Percentiles rank a stretch among this genome's conserved stretches.
Evolutionary conservation across 352 stramenopile genomes (phyloP).

Genomic region (Phytophthora nicotianae): DNA sequence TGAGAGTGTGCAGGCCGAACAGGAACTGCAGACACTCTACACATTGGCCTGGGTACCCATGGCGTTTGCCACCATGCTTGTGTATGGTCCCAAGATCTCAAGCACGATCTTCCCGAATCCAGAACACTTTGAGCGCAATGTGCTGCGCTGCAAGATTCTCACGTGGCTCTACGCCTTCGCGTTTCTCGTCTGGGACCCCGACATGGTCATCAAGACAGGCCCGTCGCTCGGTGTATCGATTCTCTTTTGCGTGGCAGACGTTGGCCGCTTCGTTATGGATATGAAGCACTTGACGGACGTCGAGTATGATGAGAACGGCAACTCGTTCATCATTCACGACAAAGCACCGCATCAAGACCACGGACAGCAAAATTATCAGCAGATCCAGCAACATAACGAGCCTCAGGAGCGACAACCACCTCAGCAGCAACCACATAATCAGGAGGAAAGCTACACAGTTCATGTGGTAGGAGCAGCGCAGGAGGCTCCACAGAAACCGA

Average conservation of each 20-base stretch:
- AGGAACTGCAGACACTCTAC: slow-evolving; percentile 78
- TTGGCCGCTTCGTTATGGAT: slow-evolving; percentile 79
- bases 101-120: slow-evolving; percentile 48
- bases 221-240: slow-evolving; percentile 69
- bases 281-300: slow-evolving; percentile 70
- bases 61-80: slow-evolving; percentile 45
- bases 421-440: slow-evolving; percentile 11
- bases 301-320: slow-evolving; percentile 61
- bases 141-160: slow-evolving; percentile 72
- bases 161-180: slow-evolving; percentile 65
- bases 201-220: slow-evolving; percentile 76
- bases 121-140: slow-evolving; percentile 69
- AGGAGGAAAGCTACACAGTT: slow-evolving; percentile 34
- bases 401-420: slow-evolving; percentile 3
- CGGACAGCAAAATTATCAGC: slow-evolving; percentile 5
- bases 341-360: slow-evolving; percentile 14
- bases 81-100: slow-evolving; percentile 59
- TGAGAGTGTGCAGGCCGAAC: slow-evolving; percentile 47
- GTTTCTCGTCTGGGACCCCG: slow-evolving; percentile 71
- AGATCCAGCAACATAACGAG: slow-evolving; percentile 4
- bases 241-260: slow-evolving; percentile 72
- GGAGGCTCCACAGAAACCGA: slow-evolving; percentile 8
- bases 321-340: slow-evolving; percentile 39
- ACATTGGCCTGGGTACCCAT: slow-evolving; percentile 66
- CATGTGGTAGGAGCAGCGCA: slow-evolving; percentile 23